These are phyloP conservation scores for Phoma herbarum DNA, from an alignment of 2,329 filamentous ascomycete genomes.

Conservation along the genomic window DNA sequence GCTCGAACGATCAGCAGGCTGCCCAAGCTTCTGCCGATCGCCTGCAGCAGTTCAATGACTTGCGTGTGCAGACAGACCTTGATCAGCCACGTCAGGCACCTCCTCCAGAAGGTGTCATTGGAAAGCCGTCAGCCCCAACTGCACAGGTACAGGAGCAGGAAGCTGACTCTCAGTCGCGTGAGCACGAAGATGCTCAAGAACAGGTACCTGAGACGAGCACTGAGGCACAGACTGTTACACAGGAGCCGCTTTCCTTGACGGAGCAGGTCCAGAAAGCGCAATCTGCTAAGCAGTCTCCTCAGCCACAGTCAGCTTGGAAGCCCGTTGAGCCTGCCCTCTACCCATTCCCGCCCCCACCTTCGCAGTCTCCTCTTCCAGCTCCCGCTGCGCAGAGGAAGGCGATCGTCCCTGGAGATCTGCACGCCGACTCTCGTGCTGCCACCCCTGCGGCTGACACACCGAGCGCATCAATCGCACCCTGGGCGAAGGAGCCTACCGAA, in stretches of 20 bases:
- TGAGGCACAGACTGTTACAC: conserved; percentile 36
- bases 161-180: conserved; percentile 31
- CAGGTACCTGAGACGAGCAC: conserved; percentile 23
- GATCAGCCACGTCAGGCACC: conserved; percentile 46
- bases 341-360: conserved; percentile 77
- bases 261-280: conserved; percentile 84
- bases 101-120: conserved; percentile 50
- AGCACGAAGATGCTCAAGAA: conserved; percentile 28
- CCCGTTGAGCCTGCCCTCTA: conserved; percentile 77
- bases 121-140: conserved; percentile 37
- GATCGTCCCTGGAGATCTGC: conserved; percentile 79
- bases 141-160: conserved; percentile 37
- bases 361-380: conserved; percentile 83
- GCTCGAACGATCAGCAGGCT: conserved; percentile 42
- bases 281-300: conserved; percentile 66
- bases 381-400: conserved; percentile 88
- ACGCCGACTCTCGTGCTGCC: conserved; percentile 76
- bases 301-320: conserved; percentile 64
- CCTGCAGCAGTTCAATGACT: conserved; percentile 81
- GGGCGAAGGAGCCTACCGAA: conserved; percentile 84
- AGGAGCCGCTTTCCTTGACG: conserved; percentile 73
- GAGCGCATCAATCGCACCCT: conserved; percentile 83
- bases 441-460: conserved; percentile 74
- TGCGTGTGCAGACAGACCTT: conserved; percentile 76
- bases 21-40: conserved; percentile 67